These are phyloP conservation scores for Penicillium expansum DNA, from an alignment of 2,329 filamentous ascomycete species.

Conservation along the genomic window DNA sequence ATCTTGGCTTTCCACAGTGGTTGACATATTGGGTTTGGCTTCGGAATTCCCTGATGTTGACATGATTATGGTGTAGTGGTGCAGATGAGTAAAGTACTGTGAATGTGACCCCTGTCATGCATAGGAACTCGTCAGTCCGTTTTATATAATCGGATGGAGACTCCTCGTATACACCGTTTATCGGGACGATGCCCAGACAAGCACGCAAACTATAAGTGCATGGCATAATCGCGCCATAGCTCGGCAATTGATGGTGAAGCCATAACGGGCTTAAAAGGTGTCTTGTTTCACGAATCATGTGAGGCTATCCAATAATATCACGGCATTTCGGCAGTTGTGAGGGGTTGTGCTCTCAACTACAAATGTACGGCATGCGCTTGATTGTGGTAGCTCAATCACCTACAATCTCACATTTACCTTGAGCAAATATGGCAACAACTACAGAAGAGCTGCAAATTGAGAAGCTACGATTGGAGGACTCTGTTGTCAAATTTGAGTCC, in stretches of 20 bases:
- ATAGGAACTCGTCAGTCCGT: neutral
- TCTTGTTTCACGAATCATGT: neutral
- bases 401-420: neutral
- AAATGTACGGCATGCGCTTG: neutral
- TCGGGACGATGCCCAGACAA: neutral
- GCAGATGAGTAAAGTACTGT: neutral
- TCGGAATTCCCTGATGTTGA: neutral
- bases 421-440: slow-evolving; percentile 2
- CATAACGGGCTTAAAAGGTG: neutral
- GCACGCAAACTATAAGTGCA: slow-evolving; percentile 8
- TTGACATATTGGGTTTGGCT: neutral
- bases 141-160: neutral
- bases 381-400: neutral
- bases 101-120: neutral
- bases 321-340: slow-evolving; percentile 1
- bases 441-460: slow-evolving; percentile 2
- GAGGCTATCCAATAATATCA: neutral
- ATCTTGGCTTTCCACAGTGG: neutral
- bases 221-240: slow-evolving; percentile 8
- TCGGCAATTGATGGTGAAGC: neutral
- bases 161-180: neutral
- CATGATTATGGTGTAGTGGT: neutral
- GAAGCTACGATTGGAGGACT: slow-evolving; percentile 21
- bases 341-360: neutral
- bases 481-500: slow-evolving; percentile 34